phyloP scores from a whole-genome alignment of 805 yeast genomes.

The Candida anglica region DNA sequence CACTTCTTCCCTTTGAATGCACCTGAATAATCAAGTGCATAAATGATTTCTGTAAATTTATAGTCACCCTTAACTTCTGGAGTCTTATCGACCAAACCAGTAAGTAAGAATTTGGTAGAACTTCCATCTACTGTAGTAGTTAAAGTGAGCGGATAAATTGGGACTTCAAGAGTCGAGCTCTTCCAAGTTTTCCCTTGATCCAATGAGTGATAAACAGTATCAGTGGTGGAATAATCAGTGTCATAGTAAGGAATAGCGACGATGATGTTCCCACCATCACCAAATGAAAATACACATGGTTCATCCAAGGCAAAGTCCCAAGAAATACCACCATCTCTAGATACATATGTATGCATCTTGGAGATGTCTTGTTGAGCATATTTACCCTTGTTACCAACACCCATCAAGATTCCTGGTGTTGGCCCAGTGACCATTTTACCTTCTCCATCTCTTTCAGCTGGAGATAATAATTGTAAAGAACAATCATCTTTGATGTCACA shows the following conservation, averaged over 20 bases:
- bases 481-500: slow-evolving; percentile 47
- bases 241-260: slow-evolving; percentile 48
- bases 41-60: slow-evolving; percentile 15
- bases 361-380: slow-evolving; percentile 10
- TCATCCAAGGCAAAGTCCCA: slow-evolving; percentile 58
- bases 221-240: slow-evolving; percentile 24
- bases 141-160: slow-evolving; percentile 38
- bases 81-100: slow-evolving; percentile 32
- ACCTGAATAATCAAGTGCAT: slow-evolving; percentile 51
- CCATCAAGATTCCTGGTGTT: slow-evolving; percentile 46
- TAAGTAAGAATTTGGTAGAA: slow-evolving; percentile 51
- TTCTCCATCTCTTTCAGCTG: slow-evolving; percentile 33
- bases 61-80: slow-evolving; percentile 4
- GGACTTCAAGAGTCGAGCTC: slow-evolving; percentile 41
- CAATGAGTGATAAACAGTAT: slow-evolving; percentile 47
- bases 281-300: slow-evolving; percentile 56
- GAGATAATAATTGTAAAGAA: slow-evolving; percentile 38
- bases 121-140: slow-evolving; percentile 70
- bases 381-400: slow-evolving; percentile 30
- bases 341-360: slow-evolving; percentile 49
- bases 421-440: slow-evolving; percentile 46
- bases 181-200: slow-evolving; percentile 75
- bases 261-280: slow-evolving; percentile 75
- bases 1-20: slow-evolving; percentile 51
- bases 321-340: slow-evolving; percentile 73